These are phyloP conservation scores for Kodamaea neixiangensis DNA, from an alignment of 805 yeast genomes.

Conservation along the genomic window DNA sequence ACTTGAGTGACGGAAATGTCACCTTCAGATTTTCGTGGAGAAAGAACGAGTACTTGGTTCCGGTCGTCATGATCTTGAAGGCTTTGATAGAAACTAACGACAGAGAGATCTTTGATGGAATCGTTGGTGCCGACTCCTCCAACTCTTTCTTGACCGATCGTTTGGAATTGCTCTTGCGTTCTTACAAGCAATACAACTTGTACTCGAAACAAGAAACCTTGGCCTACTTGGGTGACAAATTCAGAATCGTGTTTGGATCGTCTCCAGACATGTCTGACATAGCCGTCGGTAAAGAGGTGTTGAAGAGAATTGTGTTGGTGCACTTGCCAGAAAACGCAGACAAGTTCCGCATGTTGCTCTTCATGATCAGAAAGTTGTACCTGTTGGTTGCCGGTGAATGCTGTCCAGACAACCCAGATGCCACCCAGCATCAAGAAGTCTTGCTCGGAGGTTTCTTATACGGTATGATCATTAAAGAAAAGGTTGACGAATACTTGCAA, in stretches of 20 bases:
- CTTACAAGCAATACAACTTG: conserved; percentile 79
- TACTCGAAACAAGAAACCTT: conserved; percentile 85
- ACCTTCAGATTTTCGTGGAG: conserved; percentile 97
- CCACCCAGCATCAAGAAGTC: conserved; percentile 97
- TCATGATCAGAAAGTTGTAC: conserved; percentile 94
- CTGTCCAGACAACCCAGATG: conserved; percentile 97
- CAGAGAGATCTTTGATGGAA: conserved; percentile 93
- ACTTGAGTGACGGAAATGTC: conserved; percentile 92
- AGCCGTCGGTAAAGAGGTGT: conserved; percentile 86
- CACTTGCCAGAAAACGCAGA: conserved; percentile 75
- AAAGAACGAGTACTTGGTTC: conserved; percentile 91
- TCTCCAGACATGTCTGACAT: conserved; percentile 85
- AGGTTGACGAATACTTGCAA: conserved; percentile 88
- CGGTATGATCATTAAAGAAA: conserved; percentile 96
- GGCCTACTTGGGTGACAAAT: conserved; percentile 93
- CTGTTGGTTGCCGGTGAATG: conserved; percentile 96
- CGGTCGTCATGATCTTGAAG: conserved; percentile 88
- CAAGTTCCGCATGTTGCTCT: conserved; percentile 83
- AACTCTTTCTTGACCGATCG: conserved; percentile 98
- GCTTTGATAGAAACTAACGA: conserved; percentile 90
- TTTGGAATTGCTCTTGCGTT: conserved; percentile 86
- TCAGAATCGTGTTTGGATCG: conserved; percentile 89
- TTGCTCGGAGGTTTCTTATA: conserved; percentile 93
- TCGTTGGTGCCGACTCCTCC: conserved; percentile 81
- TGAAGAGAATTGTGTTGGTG: conserved; percentile 83